Conservation (phyloP, 2,329 filamentous ascomycete genomes). For the Trichoderma koningii region DNA sequence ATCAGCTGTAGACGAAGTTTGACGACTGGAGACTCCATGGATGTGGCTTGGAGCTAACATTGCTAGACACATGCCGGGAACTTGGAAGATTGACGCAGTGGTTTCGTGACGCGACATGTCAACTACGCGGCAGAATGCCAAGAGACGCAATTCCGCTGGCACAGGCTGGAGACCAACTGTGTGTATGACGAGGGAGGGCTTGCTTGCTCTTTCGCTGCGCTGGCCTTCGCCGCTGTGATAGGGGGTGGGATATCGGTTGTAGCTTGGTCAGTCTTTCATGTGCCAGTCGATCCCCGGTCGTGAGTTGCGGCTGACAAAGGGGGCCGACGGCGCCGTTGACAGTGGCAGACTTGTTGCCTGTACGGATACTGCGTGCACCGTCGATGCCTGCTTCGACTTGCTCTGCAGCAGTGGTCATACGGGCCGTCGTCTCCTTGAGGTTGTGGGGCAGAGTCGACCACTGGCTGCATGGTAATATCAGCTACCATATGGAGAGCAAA, state of each 20-base stretch:
- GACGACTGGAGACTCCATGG: neutral
- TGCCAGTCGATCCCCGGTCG: neutral
- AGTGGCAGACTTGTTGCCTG: neutral
- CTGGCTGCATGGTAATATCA: conserved; percentile 5
- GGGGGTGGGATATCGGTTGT: neutral
- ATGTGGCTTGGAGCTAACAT: neutral
- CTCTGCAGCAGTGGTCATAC: neutral
- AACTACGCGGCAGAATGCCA: neutral
- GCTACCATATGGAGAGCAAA: neutral
- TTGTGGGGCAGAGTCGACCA: neutral
- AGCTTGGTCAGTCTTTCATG: neutral
- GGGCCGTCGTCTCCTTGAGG: neutral
- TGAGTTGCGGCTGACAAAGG: neutral
- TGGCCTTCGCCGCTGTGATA: neutral
- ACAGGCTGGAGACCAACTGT: neutral
- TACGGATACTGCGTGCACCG: too few species aligned
- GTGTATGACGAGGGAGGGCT: neutral
- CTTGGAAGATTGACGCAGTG: neutral
- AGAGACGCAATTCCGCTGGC: conserved; percentile 1
- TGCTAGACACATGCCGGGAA: too few species aligned
- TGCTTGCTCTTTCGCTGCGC: too few species aligned
- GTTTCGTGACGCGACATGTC: neutral
- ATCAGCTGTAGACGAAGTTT: too few species aligned
- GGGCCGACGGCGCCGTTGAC: neutral
- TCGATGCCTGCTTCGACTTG: neutral